Conservation (phyloP, 176 grass and related monocot genomes). For the Triticum aestivum region IWGSC_CS_RefSeq_v2.1 NC_057800.1:395422733-395423232, state of each 20-base stretch:
- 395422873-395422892: neutral
- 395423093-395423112: too few species aligned
- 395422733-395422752: slow-evolving; percentile 10
- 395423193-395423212: neutral
- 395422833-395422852: slow-evolving; percentile 22
- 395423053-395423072: neutral
- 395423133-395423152: too few species aligned
- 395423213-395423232: neutral
- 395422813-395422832: neutral
- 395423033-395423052: neutral
- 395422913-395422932: neutral
- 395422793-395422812: slow-evolving; percentile 14
- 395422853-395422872: slow-evolving; percentile 20
- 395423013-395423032: neutral
- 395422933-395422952: neutral
- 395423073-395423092: neutral
- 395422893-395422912: neutral
- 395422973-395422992: neutral
- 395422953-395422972: neutral
- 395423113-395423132: neutral
- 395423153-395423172: neutral
- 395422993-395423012: neutral
- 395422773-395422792: slow-evolving; percentile 19
- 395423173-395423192: neutral
- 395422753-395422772: slow-evolving; percentile 39